Evolutionary conservation across 2,329 filamentous ascomycete genomes (phyloP).

Genomic region (Fonsecaea pedrosoi): DNA sequence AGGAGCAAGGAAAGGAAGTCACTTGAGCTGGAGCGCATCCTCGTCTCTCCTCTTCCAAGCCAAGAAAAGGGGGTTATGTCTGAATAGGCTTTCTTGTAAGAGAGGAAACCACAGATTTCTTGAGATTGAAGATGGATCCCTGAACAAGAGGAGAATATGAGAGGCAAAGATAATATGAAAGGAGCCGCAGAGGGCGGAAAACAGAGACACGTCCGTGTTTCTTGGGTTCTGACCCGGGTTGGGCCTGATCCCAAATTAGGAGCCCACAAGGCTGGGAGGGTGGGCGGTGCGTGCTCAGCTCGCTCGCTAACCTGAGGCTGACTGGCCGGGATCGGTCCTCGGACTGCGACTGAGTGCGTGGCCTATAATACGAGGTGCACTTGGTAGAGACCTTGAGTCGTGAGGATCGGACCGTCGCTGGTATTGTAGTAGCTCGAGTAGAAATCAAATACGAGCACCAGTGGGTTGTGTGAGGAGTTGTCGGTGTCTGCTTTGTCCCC

Average conservation of each 20-base stretch:
- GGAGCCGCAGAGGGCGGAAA: background rate
- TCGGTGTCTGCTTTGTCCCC: background rate
- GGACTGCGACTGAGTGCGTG: constrained; percentile 2
- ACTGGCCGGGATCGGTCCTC: background rate
- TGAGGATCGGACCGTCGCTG: background rate
- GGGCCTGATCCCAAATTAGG: constrained; percentile 15
- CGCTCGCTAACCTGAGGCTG: background rate
- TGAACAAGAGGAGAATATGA: background rate
- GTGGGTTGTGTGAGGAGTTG: too few species aligned
- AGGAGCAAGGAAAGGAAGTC: constrained; percentile 7
- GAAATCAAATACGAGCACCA: background rate
- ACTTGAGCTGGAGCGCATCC: background rate
- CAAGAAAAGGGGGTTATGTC: too few species aligned
- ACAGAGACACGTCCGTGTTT: background rate
- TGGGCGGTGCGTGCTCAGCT: constrained; percentile 12
- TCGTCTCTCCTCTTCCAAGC: background rate
- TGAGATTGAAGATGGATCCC: background rate
- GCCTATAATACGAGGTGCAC: background rate
- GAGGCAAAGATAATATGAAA: too few species aligned
- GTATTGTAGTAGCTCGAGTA: background rate
- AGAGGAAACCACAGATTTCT: background rate
- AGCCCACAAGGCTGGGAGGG: constrained; percentile 10
- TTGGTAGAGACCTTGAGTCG: background rate
- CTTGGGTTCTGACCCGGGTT: constrained; percentile 10
- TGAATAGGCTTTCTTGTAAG: too few species aligned